Evolutionary conservation across 495 filamentous ascomycete species (phyloP).

Genomic region (Darksidea phi): DNA sequence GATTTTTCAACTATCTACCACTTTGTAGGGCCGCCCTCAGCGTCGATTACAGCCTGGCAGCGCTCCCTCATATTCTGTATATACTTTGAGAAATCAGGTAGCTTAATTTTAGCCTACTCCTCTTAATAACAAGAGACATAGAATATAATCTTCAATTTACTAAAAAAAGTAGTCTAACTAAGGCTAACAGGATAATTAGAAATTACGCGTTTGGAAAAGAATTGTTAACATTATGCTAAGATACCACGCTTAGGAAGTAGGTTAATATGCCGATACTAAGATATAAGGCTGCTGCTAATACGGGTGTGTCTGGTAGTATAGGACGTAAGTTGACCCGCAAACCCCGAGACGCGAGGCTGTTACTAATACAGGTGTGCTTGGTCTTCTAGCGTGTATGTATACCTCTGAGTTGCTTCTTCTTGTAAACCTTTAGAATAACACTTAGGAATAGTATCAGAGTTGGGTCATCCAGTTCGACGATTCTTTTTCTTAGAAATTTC

Average conservation of each 20-base stretch:
- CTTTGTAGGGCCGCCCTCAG: conserved; percentile 4
- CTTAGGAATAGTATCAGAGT: conserved; percentile 1
- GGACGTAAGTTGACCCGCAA: conserved; percentile 2
- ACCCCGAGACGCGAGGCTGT: too few species aligned
- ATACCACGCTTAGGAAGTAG: conserved; percentile 17
- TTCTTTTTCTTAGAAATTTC: conserved; percentile 7
- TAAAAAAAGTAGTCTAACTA: too few species aligned
- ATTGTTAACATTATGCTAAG: too few species aligned
- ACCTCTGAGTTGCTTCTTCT: too few species aligned
- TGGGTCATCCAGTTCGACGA: not conserved
- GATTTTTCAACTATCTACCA: not conserved
- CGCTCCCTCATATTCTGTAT: conserved; percentile 3
- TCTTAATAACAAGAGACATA: too few species aligned
- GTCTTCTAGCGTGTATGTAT: too few species aligned
- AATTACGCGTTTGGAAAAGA: too few species aligned
- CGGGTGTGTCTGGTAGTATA: conserved; percentile 5
- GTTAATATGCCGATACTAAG: not conserved
- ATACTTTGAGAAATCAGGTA: conserved; percentile 12
- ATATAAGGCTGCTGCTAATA: conserved; percentile 6
- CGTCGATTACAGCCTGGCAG: conserved; percentile 7
- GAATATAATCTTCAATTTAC: too few species aligned
- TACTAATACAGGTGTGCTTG: too few species aligned
- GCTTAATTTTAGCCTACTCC: conserved; percentile 7
- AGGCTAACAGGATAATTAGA: too few species aligned
- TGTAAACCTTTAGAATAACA: too few species aligned